Percentiles rank a stretch among this genome's conserved stretches.
These are phyloP conservation scores for Moesziomyces sp. DNA, from an alignment of 1,284 basidiomycete genomes.

Conservation along the genomic window DNA sequence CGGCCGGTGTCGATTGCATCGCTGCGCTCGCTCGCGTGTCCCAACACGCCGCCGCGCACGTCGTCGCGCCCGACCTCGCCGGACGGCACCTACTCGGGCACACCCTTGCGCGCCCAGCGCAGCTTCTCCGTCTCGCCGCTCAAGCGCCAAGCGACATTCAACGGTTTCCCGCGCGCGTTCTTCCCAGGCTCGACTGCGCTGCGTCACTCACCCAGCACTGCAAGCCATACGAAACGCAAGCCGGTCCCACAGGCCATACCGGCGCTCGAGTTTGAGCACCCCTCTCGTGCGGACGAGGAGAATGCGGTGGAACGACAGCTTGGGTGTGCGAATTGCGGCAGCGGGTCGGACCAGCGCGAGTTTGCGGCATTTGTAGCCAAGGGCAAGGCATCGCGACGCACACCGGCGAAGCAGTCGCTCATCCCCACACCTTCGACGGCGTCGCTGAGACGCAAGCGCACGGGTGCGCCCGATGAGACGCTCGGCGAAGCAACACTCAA, in stretches of 20 bases:
- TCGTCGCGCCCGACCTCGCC: slow-evolving; percentile 25
- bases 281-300: slow-evolving; percentile 4
- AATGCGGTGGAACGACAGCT: slow-evolving; percentile 23
- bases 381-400: slow-evolving; percentile 36
- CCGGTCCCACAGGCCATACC: slow-evolving; percentile 22
- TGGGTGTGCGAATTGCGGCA: slow-evolving; percentile 24
- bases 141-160: slow-evolving; percentile 31
- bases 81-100: slow-evolving; percentile 21
- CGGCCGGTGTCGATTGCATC: slow-evolving; percentile 41
- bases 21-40: slow-evolving; percentile 29
- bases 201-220: slow-evolving; percentile 18
- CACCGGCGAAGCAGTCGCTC: slow-evolving; percentile 19
- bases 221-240: slow-evolving; percentile 8
- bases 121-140: slow-evolving; percentile 27
- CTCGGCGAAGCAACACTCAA: slow-evolving; percentile 34
- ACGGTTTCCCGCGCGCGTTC: slow-evolving; percentile 33
- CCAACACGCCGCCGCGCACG: slow-evolving; percentile 31
- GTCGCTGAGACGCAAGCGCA: slow-evolving; percentile 22
- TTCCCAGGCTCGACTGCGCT: slow-evolving; percentile 12
- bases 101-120: slow-evolving; percentile 7
- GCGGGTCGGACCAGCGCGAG: slow-evolving; percentile 19
- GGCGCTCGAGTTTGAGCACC: slow-evolving; percentile 15
- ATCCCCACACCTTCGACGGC: slow-evolving; percentile 10
- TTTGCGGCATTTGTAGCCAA: slow-evolving; percentile 40
- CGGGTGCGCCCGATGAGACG: slow-evolving; percentile 5